phyloP scores from a whole-genome alignment of 768 basidiomycete genomes.

The Lactarius sp. region DNA sequence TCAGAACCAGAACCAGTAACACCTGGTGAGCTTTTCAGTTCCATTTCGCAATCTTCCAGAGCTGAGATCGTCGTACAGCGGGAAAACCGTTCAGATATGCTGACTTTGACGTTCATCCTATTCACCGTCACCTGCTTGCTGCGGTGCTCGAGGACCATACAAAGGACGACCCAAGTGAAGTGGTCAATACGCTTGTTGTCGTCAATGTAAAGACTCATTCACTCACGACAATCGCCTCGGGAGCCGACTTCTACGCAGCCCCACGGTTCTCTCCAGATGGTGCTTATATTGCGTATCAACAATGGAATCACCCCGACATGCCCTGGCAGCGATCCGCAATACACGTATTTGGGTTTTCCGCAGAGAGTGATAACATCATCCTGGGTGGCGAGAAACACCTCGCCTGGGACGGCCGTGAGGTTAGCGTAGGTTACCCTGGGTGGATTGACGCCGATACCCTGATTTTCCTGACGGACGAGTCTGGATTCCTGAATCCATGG shows the following conservation, averaged over 20 bases:
- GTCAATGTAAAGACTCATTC: conserved; percentile 46
- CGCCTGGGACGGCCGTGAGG: conserved; percentile 9
- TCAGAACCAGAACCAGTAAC: conserved; percentile 45
- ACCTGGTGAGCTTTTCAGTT: conserved; percentile 45
- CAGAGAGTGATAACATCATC: conserved; percentile 24
- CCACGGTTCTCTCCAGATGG: conserved; percentile 61
- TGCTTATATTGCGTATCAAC: conserved; percentile 51
- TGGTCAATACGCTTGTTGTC: conserved; percentile 53
- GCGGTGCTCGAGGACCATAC: conserved; percentile 73
- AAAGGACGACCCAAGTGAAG: conserved; percentile 41
- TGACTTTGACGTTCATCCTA: conserved; percentile 55
- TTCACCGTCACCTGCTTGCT: conserved; percentile 47
- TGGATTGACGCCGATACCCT: conserved; percentile 14
- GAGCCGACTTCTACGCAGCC: conserved; percentile 67
- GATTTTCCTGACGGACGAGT: conserved; percentile 9
- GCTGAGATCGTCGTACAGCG: neutral
- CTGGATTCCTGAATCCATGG: conserved; percentile 17
- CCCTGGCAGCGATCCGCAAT: conserved; percentile 66
- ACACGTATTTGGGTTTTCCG: conserved; percentile 44
- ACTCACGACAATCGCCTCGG: conserved; percentile 45
- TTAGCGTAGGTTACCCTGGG: conserved; percentile 4
- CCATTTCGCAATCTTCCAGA: neutral
- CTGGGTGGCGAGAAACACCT: neutral
- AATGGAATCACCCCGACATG: conserved; percentile 69
- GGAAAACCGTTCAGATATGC: conserved; percentile 58